Base-by-base conservation (phyloP, 2,329 filamentous ascomycete species). In the Nemania serpens region DNA sequence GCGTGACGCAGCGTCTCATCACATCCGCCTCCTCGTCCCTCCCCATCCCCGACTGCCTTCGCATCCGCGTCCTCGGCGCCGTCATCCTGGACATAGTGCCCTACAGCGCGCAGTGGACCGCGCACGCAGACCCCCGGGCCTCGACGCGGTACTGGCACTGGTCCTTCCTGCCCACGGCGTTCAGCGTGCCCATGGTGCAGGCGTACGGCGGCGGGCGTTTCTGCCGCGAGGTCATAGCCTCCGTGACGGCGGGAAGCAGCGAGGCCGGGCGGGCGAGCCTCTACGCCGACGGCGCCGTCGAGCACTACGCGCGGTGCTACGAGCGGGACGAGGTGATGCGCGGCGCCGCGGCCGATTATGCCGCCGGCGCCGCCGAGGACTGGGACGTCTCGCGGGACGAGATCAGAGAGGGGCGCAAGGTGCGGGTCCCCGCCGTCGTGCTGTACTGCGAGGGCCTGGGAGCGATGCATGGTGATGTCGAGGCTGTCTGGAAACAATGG, bases 11-110 rank as follows among this genome's bases (percentile, higher is more conserved):
- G 39, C 64, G 59, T 12, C 41, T 66, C 2, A 13, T 64, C 45
- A 66, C 62, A 5, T 36, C 57, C 4, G n/a, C n/a, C 3, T 60
- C 39, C 3, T 37, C 50, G n/a, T 62, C 37, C 51, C 36, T 39
- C 36, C 34, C 58, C 12, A 18, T 58, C 15, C 42, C 55, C 2
- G 36, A 36, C 29, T 37, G 46, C 13, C 54, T 58, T 3, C 41
- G 51, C 15, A 56, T 64, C 20, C 62, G 51, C 22, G 43, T 65
- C 34, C 46, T 63, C 39, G 61, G 63, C 13, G 52, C 58, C 12
- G 34, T 66, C 48, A 42, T 66, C 22, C 17, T 66, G 3, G 63
- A 66, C 25, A 66, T 66, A 43, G 63, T 61, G 6, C 63, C 63
- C 18, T 66, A 59, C 29, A 43, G 15, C 13, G 61, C 58, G 55